Evolutionary conservation across 495 filamentous ascomycete genomes (phyloP), one percentile per base, ranked within the genome.

Genomic region (Aspergillus nanangensis): DNA sequence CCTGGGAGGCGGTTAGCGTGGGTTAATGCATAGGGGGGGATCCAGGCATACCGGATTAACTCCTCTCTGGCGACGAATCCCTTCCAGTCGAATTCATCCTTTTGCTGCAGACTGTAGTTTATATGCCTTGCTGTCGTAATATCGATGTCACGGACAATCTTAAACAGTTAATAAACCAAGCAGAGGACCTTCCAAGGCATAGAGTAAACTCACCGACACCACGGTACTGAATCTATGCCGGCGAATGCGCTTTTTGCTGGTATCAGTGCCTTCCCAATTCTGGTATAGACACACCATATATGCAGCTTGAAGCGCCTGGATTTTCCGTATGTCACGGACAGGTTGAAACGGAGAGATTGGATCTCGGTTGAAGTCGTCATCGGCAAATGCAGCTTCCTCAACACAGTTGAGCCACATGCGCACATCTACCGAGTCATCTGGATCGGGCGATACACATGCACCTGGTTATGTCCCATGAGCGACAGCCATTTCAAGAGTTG

Each of bases 1-100:
- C 82, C 89, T 88, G 36, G 11, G 25, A 29, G 11, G 25, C 5
- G 25, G 11, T 29, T 29, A 29, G 25, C 25, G 11, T 29, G 13
- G 37, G 25, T 24, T 27, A 18, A 44, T 58, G 13, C 58, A 53
- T 14, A 46, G 8, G n/a, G 4, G 11, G 7, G 7, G 25, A 29
- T 29, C 7, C 5, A 13, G 5, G 31, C 37, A 9, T 8, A 60
- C 53, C 57, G 25, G 9, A 59, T 59, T 0, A 59, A 40, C 34
- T 61, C 58, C 36, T 62, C 58, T 9, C 48, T 34, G 29, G 48
- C 44, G 7, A 48, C 48, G 36, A 46, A 60, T 35, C 53, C 56
- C 17, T 51, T 53, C 56, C 56, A 60, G 24, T 60, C 53, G 33
- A 60, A 60, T 7, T 60, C 52, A 14, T 52, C 45, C 8, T 48